Evolutionary conservation across 345 rosid genomes (phyloP), one percentile per base, ranked within the genome.

Genomic region (Salix caprea): DNA sequence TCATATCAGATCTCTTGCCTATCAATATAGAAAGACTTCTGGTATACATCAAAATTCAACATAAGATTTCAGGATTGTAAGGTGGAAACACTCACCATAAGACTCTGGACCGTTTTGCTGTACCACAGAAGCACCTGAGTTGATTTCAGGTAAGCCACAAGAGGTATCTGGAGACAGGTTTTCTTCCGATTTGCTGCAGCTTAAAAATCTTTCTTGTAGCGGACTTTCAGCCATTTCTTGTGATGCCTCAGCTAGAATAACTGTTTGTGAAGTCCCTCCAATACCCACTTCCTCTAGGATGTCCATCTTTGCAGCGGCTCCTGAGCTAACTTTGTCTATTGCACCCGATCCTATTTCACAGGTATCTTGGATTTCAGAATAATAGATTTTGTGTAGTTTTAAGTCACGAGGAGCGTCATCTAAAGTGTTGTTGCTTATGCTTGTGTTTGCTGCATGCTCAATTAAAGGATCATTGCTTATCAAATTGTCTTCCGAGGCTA

Each of bases 131-230:
- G 48, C 14, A 65, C 52, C 65, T 26, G 62, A n/a, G 36, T 19
- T 9, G 18, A 50, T 39, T 72, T 72, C 77, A 64, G 72, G 65
- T 65, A 26, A 48, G 52, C 74, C 24, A 34, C 48, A 7, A 68
- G 67, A 32, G 46, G 42, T 7, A 32, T 70, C 70, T 56, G 65
- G 21, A 42, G 64, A 16, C 18, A 8, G 36, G 26, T 50, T 77
- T 6, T 56, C 80, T 69, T 72, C 76, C 54, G 39, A 39, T 12
- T 71, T 34, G 44, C 74, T 37, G 48, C 75, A 66, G 75, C 72
- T 54, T 30, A 67, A 73, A 26, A 61, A 30, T 24, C 12, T 58
- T 62, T 42, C 70, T 30, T 69, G 61, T 66, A n/a, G 77, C 28
- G n/a, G 4, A 56, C 12, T n/a, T 60, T 65, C 7, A 6, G 54